Percentiles rank a stretch among this genome's conserved stretches.
Evolutionary conservation across 2,329 filamentous ascomycete species (phyloP).

Genomic region (Xylariaceae sp.): DNA sequence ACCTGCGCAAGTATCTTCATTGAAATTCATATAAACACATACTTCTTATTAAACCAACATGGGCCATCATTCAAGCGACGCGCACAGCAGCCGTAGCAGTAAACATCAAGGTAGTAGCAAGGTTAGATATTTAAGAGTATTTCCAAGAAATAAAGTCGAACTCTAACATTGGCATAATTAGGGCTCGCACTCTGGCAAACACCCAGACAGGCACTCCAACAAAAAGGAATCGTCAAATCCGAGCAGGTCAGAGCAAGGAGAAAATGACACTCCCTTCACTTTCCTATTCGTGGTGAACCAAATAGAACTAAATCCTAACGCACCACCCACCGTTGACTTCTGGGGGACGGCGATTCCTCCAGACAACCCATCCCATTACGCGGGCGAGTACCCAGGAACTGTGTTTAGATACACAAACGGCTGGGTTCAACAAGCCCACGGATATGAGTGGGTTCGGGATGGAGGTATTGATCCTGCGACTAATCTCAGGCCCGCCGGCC

Average conservation of each 20-base stretch:
- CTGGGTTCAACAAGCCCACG: not conserved
- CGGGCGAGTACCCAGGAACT: not conserved
- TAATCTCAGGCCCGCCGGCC: not conserved
- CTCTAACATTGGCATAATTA: not conserved
- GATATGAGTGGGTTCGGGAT: slow-evolving; percentile 10
- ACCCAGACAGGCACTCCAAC: not conserved
- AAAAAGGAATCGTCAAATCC: not conserved
- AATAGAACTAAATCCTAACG: not conserved
- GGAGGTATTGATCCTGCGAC: not conserved
- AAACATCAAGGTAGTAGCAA: not conserved
- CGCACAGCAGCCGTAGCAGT: not conserved
- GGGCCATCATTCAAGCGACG: not conserved
- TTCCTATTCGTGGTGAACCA: slow-evolving; percentile 33
- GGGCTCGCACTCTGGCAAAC: not conserved
- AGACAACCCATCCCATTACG: not conserved
- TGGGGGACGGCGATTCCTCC: slow-evolving; percentile 22
- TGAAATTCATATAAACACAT: not conserved
- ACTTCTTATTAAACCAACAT: not conserved
- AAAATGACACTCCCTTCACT: not conserved
- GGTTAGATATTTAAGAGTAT: not conserved
- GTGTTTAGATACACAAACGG: slow-evolving; percentile 23
- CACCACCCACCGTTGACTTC: not conserved
- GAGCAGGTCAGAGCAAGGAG: not conserved
- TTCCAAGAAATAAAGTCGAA: not conserved
- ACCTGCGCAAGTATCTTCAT: not conserved